Base-by-base conservation (phyloP, 495 filamentous ascomycete species). In the Talaromyces ruber region DNA sequence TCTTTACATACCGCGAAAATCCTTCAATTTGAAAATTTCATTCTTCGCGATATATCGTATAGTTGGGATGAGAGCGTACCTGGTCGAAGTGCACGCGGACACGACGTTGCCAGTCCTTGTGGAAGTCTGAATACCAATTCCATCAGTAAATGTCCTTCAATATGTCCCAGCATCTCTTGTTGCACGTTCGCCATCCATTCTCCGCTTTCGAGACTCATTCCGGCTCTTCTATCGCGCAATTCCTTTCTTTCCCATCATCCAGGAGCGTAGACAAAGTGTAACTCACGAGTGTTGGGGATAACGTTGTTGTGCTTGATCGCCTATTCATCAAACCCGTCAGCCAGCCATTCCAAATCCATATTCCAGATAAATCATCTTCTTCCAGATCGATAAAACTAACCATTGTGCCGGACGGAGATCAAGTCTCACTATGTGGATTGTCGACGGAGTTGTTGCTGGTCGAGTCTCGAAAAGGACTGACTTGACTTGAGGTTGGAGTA, bases 301-400 rank as follows among this genome's bases (percentile, higher is more conserved):
- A 94, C 89, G 86, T 98, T 92, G 81, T 98, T 98, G 87, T 97
- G 93, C 85, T 96, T 96, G 90, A 98, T 97, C 84, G 94, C 89
- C 89, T 88, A 72, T 76, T 22, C 51, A 54, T 54, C 51, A 14
- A 54, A 54, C 26, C 51, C 51, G 26, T 54, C 26, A 47, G 43
- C n/a, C 43, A 18, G 18, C 7, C 18, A 11, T 47, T 5, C 43
- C 9, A 47, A 21, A 7, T 21, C n/a, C n/a, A 32, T 4, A 32
- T 6, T 21, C 43, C 0, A 8, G 2, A 47, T 47, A 39, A 0
- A 14, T 37, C 11, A 39, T 39, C 34, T 7, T 24, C 6, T 4
- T 22, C 11, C 28, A 59, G 22, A 43, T 26, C 45, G 65, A 62
- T 67, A 65, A 58, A 68, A 76, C 83, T 75, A 73, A 87, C 84